phyloP scores from a whole-genome alignment of 495 filamentous ascomycete genomes.

The Neurospora sp. region DNA sequence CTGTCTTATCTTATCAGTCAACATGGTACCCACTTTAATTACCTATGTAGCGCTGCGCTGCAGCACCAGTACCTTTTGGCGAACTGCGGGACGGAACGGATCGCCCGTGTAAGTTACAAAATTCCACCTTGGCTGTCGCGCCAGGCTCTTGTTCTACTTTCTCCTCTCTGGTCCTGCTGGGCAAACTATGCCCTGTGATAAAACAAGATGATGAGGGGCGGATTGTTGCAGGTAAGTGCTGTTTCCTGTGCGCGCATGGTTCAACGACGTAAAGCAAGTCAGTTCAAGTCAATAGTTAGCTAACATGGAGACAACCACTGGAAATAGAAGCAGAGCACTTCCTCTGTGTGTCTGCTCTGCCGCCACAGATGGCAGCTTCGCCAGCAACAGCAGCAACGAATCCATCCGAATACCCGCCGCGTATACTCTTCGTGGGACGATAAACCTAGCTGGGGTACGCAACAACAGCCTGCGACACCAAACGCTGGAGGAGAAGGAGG shows the following conservation, averaged over 20 bases:
- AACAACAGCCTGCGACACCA: neutral
- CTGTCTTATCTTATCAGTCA: neutral
- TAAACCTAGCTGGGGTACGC: neutral
- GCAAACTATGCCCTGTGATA: constrained; percentile 15
- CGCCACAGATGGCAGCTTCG: constrained; percentile 6
- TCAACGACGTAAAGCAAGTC: neutral
- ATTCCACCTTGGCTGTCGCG: neutral
- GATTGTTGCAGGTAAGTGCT: constrained; percentile 23
- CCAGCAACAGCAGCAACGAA: neutral
- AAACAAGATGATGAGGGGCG: constrained; percentile 22
- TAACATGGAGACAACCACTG: neutral
- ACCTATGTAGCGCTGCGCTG: neutral
- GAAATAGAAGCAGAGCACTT: constrained; percentile 14
- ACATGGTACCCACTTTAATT: neutral
- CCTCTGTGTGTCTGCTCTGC: constrained; percentile 19
- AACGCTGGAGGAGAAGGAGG: neutral
- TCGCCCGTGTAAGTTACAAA: neutral
- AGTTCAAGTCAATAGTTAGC: neutral
- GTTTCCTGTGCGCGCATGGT: neutral
- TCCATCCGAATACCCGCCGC: neutral
- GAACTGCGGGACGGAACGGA: neutral
- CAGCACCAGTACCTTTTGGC: neutral
- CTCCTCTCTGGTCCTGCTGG: neutral
- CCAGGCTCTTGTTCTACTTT: neutral
- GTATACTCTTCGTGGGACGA: neutral